Evolutionary conservation across 1,284 basidiomycete genomes (phyloP).

Genomic region (Tetrapyrgos nigripes): DNA sequence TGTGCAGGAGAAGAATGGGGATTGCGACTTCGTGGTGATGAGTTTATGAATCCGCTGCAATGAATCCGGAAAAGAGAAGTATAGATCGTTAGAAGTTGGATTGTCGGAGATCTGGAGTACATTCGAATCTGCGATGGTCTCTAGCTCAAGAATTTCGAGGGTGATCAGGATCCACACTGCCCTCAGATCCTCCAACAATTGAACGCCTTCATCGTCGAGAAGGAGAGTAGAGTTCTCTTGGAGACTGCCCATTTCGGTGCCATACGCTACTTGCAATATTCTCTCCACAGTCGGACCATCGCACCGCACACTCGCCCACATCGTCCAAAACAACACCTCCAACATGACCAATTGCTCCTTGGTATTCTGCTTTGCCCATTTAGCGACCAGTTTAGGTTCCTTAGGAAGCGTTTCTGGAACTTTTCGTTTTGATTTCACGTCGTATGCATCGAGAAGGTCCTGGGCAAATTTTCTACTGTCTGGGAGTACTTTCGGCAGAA

Average conservation of each 20-base stretch:
- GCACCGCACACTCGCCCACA: conserved; percentile 81
- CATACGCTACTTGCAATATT: conserved; percentile 71
- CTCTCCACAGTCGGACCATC: conserved; percentile 64
- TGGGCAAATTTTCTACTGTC: conserved; percentile 64
- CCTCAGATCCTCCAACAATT: conserved; percentile 70
- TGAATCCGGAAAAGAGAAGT: conserved; percentile 60
- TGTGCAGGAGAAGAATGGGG: conserved; percentile 69
- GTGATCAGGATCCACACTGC: conserved; percentile 80
- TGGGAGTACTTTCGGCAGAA: conserved; percentile 67
- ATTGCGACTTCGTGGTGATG: conserved; percentile 55
- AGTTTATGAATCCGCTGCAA: conserved; percentile 69
- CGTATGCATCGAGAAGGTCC: conserved; percentile 63
- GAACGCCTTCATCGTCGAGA: conserved; percentile 74
- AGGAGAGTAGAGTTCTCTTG: conserved; percentile 75
- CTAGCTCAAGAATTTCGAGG: conserved; percentile 83
- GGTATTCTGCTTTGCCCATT: conserved; percentile 82
- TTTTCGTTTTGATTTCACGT: conserved; percentile 55
- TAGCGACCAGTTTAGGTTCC: conserved; percentile 66
- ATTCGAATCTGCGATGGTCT: conserved; percentile 66
- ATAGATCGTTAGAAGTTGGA: conserved; percentile 55
- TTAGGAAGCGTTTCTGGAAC: conserved; percentile 58
- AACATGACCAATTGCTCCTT: conserved; percentile 82
- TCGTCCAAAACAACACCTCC: conserved; percentile 85
- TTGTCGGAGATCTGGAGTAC: conserved; percentile 57
- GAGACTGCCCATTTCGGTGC: conserved; percentile 67